Percentiles rank a stretch among this genome's conserved stretches.
Conservation (phyloP, 495 filamentous ascomycete genomes). For the Immersiella caudata region DNA sequence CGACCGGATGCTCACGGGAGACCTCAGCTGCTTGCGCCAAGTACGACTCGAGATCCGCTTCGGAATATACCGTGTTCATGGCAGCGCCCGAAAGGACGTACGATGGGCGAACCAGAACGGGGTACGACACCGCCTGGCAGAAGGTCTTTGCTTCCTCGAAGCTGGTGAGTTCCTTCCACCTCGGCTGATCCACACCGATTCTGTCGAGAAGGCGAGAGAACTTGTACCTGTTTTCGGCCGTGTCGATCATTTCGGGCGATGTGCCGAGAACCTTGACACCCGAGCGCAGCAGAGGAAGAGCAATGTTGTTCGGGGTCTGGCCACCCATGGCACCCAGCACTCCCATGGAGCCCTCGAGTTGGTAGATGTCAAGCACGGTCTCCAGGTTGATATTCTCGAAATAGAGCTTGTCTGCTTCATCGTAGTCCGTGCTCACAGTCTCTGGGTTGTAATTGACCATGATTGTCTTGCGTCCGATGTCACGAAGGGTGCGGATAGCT, state of each 20-base stretch:
- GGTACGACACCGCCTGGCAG: slow-evolving; percentile 82
- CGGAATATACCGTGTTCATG: slow-evolving; percentile 94
- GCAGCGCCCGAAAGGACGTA: slow-evolving; percentile 97
- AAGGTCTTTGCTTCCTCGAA: slow-evolving; percentile 85
- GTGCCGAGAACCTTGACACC: slow-evolving; percentile 93
- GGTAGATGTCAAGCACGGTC: slow-evolving; percentile 93
- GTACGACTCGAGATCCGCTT: slow-evolving; percentile 85
- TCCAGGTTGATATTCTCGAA: slow-evolving; percentile 98
- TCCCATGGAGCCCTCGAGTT: slow-evolving; percentile 81
- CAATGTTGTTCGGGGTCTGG: slow-evolving; percentile 98
- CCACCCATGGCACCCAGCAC: slow-evolving; percentile 99
- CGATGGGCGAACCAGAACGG: slow-evolving; percentile 89
- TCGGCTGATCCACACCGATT: slow-evolving; percentile 95
- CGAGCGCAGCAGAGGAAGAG: slow-evolving; percentile 80
- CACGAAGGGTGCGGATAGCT: slow-evolving; percentile 88
- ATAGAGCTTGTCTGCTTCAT: slow-evolving; percentile 92
- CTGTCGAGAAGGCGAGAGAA: slow-evolving; percentile 96
- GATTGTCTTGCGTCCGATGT: slow-evolving; percentile 88
- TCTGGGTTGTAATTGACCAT: slow-evolving; percentile 98
- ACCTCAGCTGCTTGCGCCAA: slow-evolving; percentile 87
- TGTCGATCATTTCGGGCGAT: slow-evolving; percentile 98
- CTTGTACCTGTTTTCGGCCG: slow-evolving; percentile 96
- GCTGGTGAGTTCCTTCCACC: slow-evolving; percentile 95
- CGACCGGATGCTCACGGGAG: slow-evolving; percentile 92
- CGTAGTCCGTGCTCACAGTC: slow-evolving; percentile 93